Evolutionary conservation across 225 moss, liverwort and hornwort genomes (phyloP), one percentile per base, ranked within the genome.

Genomic region (Pleurozium schreberi): DNA sequence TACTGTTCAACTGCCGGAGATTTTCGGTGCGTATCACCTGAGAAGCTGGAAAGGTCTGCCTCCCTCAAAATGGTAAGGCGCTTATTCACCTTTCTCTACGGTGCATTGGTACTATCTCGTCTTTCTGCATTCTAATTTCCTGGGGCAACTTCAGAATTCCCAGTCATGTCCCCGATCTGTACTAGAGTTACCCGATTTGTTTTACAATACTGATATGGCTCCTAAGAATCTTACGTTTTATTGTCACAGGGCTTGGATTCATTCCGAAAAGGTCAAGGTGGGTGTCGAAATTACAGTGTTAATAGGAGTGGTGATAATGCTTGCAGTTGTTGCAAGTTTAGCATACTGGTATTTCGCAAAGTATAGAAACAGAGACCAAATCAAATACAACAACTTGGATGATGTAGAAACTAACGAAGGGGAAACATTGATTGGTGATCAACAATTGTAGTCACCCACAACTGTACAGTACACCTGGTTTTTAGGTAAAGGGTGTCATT

Each of bases 11-110:
- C 92, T 99, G 79, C 94, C 94, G 77, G 92, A 91, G 50, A 90
- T 93, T 92, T 96, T 99, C 91, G 96, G 96, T 75, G 64, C 85
- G 31, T 99, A 99, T 90, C 87, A 94, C 64, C 87, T 99, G 58
- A 94, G 90, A 86, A 94, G 92, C 81, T 99, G 96, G 96, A 96
- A 93, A 90, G 87, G 93, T 45, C 87, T 96, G 64, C 92, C 93
- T 87, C 87, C 84, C 81, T 91, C 93, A 75, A 90, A 88, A 82
- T 91, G 93, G 92, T 93, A 90, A 84, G 88, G 18, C 86, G 52
- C 60, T 61, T 59, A 13, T 70, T 84, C 58, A 65, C 59, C 21
- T 83, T 31, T 57, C 30, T 43, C 67, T 68, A 43, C 33, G 36
- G 71, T 91, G 84, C 79, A 78, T 53, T 81, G 50, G 16, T 69